Evolutionary conservation across 768 basidiomycete genomes (phyloP).

Genomic region (Tricholoma terreum): DNA sequence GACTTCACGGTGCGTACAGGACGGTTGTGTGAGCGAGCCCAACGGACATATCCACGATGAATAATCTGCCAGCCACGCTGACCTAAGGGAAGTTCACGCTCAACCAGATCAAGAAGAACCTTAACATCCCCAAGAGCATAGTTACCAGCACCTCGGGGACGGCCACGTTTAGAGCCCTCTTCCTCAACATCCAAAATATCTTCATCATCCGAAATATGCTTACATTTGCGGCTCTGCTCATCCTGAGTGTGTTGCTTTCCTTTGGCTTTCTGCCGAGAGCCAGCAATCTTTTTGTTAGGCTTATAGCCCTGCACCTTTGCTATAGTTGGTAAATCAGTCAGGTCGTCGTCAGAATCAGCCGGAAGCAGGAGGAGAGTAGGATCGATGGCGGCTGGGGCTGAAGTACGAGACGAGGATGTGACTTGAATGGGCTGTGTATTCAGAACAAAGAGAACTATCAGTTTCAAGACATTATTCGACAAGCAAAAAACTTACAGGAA

Average conservation of each 20-base stretch:
- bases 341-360: slow-evolving; percentile 2
- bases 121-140: slow-evolving; percentile 14
- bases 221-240: not conserved
- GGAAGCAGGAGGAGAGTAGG: slow-evolving; percentile 3
- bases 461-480: not conserved
- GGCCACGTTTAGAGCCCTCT: slow-evolving; percentile 6
- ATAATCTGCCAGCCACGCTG: slow-evolving; percentile 1
- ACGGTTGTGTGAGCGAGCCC: slow-evolving; percentile 10
- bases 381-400: slow-evolving; percentile 1
- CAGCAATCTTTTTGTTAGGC: slow-evolving; percentile 3
- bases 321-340: slow-evolving; percentile 3
- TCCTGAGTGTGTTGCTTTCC: slow-evolving; percentile 3
- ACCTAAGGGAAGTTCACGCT: slow-evolving; percentile 15
- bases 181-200: not conserved
- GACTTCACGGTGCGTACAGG: slow-evolving; percentile 11
- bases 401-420: not conserved
- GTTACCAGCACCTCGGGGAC: slow-evolving; percentile 12
- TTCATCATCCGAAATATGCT: not conserved
- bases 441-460: not conserved
- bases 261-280: slow-evolving; percentile 2
- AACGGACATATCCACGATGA: slow-evolving; percentile 11
- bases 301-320: not conserved
- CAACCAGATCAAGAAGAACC: slow-evolving; percentile 14
- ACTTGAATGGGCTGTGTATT: not conserved
- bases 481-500: not conserved